These are phyloP conservation scores for Mortierella alpina DNA, from an alignment of 192 early-diverging fungal species.

Conservation along the genomic window DNA sequence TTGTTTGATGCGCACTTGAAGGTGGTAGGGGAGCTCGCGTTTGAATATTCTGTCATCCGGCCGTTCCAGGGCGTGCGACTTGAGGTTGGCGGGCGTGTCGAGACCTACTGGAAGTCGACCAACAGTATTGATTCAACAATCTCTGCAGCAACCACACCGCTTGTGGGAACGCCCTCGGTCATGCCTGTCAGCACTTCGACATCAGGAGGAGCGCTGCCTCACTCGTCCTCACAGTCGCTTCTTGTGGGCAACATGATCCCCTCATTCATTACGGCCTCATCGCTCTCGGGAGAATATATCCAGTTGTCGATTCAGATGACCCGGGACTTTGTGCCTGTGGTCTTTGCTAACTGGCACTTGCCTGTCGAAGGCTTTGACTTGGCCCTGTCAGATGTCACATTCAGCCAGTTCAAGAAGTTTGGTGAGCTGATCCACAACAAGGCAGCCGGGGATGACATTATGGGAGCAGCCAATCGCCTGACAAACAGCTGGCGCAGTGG, in stretches of 20 bases:
- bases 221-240: conserved; percentile 33
- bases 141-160: conserved; percentile 39
- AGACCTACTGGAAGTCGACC: conserved; percentile 99
- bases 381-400: conserved; percentile 64
- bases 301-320: conserved; percentile 92
- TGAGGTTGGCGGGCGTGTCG: conserved; percentile 94
- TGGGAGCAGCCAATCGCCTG: conserved; percentile 10
- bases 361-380: conserved; percentile 66
- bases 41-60: conserved; percentile 83
- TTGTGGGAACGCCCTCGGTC: conserved; percentile 25
- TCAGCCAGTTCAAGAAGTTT: conserved; percentile 61
- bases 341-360: conserved; percentile 82
- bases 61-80: conserved; percentile 90
- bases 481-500: conserved; percentile 27
- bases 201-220: conserved; percentile 34
- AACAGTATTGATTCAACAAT: conserved; percentile 68
- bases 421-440: conserved; percentile 38
- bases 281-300: conserved; percentile 93
- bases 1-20: conserved; percentile 92
- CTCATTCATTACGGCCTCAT: conserved; percentile 87
- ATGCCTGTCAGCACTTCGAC: conserved; percentile 54
- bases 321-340: conserved; percentile 86
- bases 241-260: conserved; percentile 53
- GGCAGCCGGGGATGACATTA: conserved; percentile 34
- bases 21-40: conserved; percentile 90